Percentiles rank a stretch among this genome's conserved stretches.
These are phyloP conservation scores for Phytophthora pistaciae DNA, from an alignment of 352 stramenopile genomes.

Conservation along the genomic window DNA sequence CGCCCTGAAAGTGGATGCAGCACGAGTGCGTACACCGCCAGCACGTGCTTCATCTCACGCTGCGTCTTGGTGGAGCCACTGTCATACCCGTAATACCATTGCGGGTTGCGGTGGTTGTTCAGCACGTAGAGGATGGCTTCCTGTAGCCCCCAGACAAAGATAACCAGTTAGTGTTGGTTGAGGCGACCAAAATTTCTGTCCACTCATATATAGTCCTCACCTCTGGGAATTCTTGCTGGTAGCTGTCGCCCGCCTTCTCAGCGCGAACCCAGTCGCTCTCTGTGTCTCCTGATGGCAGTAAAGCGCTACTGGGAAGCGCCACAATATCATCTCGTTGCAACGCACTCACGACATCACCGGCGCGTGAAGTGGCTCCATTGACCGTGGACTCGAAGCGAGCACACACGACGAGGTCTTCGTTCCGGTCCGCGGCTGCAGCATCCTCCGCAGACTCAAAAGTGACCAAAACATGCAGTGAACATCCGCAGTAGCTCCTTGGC, in stretches of 20 bases:
- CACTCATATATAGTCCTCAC: constrained; percentile 6
- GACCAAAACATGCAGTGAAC: constrained; percentile 34
- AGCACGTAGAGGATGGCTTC: constrained; percentile 45
- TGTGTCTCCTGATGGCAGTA: not conserved
- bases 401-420: constrained; percentile 36
- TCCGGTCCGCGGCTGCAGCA: not conserved
- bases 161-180: not conserved
- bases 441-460: constrained; percentile 17
- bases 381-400: constrained; percentile 37
- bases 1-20: constrained; percentile 3
- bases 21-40: constrained; percentile 40
- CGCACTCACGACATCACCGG: constrained; percentile 8
- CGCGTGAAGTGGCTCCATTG: not conserved
- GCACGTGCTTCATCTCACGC: constrained; percentile 44
- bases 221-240: constrained; percentile 30
- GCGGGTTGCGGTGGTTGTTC: constrained; percentile 44
- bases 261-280: constrained; percentile 42
- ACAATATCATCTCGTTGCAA: constrained; percentile 2
- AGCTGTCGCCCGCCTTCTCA: constrained; percentile 31
- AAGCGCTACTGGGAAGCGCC: constrained; percentile 4
- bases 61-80: constrained; percentile 51
- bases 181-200: not conserved
- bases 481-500: constrained; percentile 41
- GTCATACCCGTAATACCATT: constrained; percentile 53
- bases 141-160: constrained; percentile 4